phyloP scores from a whole-genome alignment of 306 rosid genomes.

The Rosa rugosa region DNA sequence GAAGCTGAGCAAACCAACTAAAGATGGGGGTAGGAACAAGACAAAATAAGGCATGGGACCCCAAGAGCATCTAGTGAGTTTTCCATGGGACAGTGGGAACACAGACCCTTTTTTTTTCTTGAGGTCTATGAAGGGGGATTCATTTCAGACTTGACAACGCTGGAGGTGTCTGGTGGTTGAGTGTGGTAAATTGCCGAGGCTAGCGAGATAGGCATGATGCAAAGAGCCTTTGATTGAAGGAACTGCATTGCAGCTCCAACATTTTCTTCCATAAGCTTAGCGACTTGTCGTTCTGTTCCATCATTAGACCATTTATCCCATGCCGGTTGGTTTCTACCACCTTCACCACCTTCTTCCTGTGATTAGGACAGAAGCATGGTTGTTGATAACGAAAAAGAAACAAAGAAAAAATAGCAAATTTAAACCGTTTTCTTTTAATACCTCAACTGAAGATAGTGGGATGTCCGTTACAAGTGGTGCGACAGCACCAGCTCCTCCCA shows the following conservation, averaged over 20 bases:
- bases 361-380: constrained; percentile 11
- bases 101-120: constrained; percentile 14
- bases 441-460: constrained; percentile 93
- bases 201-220: constrained; percentile 91
- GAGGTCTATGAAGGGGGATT: constrained; percentile 69
- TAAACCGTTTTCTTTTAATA: constrained; percentile 26
- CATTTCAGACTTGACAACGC: constrained; percentile 71
- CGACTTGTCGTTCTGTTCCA: constrained; percentile 85
- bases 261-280: constrained; percentile 94
- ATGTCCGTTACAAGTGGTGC: constrained; percentile 93
- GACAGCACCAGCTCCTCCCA: constrained; percentile 99
- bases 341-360: constrained; percentile 79
- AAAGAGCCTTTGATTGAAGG: constrained; percentile 90
- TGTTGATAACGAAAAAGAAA: constrained; percentile 8
- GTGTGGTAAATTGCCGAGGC: constrained; percentile 93
- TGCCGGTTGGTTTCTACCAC: constrained; percentile 85
- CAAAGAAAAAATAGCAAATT: background rate
- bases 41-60: constrained; percentile 44
- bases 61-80: constrained; percentile 39
- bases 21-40: constrained; percentile 49
- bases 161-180: constrained; percentile 76
- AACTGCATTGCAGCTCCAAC: constrained; percentile 96
- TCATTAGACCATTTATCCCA: constrained; percentile 98
- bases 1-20: constrained; percentile 48
- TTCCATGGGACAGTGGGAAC: constrained; percentile 33